These are phyloP conservation scores for Lanmaoa rubissima DNA, from an alignment of 768 basidiomycete genomes.

Conservation along the genomic window DNA sequence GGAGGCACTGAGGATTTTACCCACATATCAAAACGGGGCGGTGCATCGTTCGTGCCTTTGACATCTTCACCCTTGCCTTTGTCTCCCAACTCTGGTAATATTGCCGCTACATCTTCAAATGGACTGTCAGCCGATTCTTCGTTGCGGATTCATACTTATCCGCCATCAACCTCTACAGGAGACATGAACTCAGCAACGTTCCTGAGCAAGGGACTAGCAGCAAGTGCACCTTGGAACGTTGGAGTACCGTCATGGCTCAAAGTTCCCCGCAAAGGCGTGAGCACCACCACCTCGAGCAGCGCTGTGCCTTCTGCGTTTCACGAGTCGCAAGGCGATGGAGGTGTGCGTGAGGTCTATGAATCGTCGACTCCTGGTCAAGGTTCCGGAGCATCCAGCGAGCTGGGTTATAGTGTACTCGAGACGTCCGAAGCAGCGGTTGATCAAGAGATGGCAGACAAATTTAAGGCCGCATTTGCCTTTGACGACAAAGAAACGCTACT, in stretches of 20 bases:
- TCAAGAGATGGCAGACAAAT: constrained; percentile 67
- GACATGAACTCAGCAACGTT: constrained; percentile 38
- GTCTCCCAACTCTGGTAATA: constrained; percentile 14
- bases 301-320: constrained; percentile 19
- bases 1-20: constrained; percentile 63
- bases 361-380: constrained; percentile 18
- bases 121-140: constrained; percentile 27
- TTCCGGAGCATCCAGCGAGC: constrained; percentile 45
- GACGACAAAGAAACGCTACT: constrained; percentile 84
- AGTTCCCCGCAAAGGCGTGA: constrained; percentile 39
- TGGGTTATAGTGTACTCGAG: constrained; percentile 83
- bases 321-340: constrained; percentile 29
- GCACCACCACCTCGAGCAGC: constrained; percentile 34
- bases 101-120: constrained; percentile 5
- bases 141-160: constrained; percentile 69
- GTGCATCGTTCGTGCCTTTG: constrained; percentile 59
- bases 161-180: constrained; percentile 61
- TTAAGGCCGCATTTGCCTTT: constrained; percentile 78
- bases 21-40: constrained; percentile 57
- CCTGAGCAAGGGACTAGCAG: constrained; percentile 44
- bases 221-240: constrained; percentile 50
- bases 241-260: constrained; percentile 74
- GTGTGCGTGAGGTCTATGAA: constrained; percentile 59
- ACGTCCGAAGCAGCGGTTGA: constrained; percentile 63
- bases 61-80: constrained; percentile 39